Base-by-base conservation (phyloP, 768 basidiomycete genomes). In the Rubroboletus satanas region DNA sequence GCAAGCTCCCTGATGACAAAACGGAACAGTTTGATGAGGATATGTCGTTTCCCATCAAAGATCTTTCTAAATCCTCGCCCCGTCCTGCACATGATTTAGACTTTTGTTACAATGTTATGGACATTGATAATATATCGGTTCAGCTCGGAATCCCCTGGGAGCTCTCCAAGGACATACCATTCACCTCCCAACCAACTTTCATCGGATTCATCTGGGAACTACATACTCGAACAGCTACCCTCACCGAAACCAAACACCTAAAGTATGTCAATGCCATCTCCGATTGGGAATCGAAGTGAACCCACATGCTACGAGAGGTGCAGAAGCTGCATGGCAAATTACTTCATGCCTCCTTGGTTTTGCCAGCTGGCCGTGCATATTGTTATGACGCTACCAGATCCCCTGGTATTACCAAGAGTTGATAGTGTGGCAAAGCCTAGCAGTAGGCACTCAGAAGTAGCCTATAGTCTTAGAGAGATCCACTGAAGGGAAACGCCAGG, bases 261-360 rank as follows among this genome's bases (percentile, higher is more conserved):
- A 49, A 53, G 18, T 48, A 39, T 2, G 21, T 53, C 10, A 29
- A 2, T 2, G 4, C 41, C 1, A 32, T 51, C 6, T 2, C 0
- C 0, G 10, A 45, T 0, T 56, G 51, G 55, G 5, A 4, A 0
- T 0, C 0, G 0, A 15, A 5, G 1, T 3, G 9, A 4, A 45
- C 10, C 0, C 57, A 60, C 23, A 12, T 8, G 4, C 46, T 60
- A 0, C 1, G 43, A 0, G 38, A 58, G 4, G 42, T 49, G 0
- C 38, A 61, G 0, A 43, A 49, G 2, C 11, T 59, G 0, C 57
- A 52, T 17, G 50, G 56, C 0, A 61, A 59, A 28, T 26, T 55
- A 0, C 18, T 52, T 0, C 79, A 80, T 29, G 52, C 70, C 0
- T 63, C 61, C 11, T 41, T 66, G 0, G 61, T 78, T 0, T 43